Evolutionary conservation across 2,329 filamentous ascomycete species (phyloP), one percentile per base, ranked within the genome.

Genomic region (Neospermospora avenae): DNA sequence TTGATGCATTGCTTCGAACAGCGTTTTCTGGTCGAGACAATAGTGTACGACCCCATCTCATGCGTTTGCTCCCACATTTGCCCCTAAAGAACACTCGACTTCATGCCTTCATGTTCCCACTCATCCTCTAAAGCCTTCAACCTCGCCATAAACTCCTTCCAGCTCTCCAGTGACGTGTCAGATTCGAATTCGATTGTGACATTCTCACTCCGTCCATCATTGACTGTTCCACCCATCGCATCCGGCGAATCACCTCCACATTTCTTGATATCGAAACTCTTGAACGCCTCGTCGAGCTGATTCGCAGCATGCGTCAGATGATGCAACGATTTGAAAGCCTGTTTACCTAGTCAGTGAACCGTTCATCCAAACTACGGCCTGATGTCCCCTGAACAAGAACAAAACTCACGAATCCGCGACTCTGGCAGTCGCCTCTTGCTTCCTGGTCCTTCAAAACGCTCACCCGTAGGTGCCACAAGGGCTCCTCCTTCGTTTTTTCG

Each of bases 241-340:
- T 68, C 63, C 10, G 65, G 65, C 3, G 60, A 55, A 39, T 67
- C 63, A 8, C 63, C 61, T 13, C 67, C 68, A 37, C 66, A 68
- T 35, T 67, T 70, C 49, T 58, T 62, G 3, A 70, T 57, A 2
- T 65, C 62, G 31, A 67, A 66, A 4, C 55, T 52, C 11, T 62
- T 56, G 49, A 69, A 68, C 24, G 66, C 63, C 13, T 56, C 55
- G 31, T 70, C 67, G 2, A 70, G 57, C 59, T 70, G 67, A 24
- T 63, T 66, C 18, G 61, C 61, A 22, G 66, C 66, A 28, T 67
- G 64, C 37, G 63, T 66, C 22, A 67, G 60, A n/a, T 63, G 59
- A 34, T 69, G 62, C 41, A 67, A 53, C 1, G 65, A 66, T 42
- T 63, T 61, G 59, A 70, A 70, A n/a, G 62, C 59, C 68, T 70